Evolutionary conservation across 352 stramenopile species (phyloP).

Genomic region (Pythium utonaiense): DNA sequence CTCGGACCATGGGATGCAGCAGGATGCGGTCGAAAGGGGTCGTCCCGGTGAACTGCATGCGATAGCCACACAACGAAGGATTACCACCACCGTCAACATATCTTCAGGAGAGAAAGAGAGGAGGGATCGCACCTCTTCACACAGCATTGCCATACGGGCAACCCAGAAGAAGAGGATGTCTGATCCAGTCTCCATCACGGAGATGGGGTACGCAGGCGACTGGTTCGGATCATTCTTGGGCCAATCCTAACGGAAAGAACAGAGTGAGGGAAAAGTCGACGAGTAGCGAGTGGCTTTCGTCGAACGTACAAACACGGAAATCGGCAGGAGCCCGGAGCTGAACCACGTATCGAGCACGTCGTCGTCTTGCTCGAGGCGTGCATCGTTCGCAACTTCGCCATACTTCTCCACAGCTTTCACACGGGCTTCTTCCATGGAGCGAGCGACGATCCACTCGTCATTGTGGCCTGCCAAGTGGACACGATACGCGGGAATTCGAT

Average conservation of each 20-base stretch:
- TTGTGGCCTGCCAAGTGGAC: constrained; percentile 61
- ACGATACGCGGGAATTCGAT: constrained; percentile 98
- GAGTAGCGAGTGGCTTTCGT: background rate
- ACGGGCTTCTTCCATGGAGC: constrained; percentile 88
- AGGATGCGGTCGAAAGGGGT: constrained; percentile 99
- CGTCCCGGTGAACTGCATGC: constrained; percentile 80
- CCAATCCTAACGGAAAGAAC: constrained; percentile 82
- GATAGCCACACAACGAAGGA: background rate
- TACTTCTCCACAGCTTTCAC: constrained; percentile 86
- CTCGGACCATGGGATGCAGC: constrained; percentile 99
- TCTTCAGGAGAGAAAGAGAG: no score
- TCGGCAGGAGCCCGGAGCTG: constrained; percentile 95
- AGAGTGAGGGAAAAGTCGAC: background rate
- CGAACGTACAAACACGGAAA: constrained; percentile 61
- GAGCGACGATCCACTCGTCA: constrained; percentile 95
- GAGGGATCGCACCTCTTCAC: constrained; percentile 85
- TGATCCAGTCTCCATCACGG: constrained; percentile 89
- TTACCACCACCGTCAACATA: background rate
- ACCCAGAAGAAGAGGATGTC: constrained; percentile 99
- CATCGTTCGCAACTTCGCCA: constrained; percentile 55
- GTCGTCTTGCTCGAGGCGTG: constrained; percentile 94
- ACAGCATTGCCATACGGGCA: constrained; percentile 99
- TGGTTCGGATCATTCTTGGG: constrained; percentile 74
- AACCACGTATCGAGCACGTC: constrained; percentile 99
- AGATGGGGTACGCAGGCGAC: constrained; percentile 48